A percentile compares a stretch with the other conserved stretches of the same genome.
Conservation (phyloP, 1,284 basidiomycete species). For the Malassezia japonica region DNA sequence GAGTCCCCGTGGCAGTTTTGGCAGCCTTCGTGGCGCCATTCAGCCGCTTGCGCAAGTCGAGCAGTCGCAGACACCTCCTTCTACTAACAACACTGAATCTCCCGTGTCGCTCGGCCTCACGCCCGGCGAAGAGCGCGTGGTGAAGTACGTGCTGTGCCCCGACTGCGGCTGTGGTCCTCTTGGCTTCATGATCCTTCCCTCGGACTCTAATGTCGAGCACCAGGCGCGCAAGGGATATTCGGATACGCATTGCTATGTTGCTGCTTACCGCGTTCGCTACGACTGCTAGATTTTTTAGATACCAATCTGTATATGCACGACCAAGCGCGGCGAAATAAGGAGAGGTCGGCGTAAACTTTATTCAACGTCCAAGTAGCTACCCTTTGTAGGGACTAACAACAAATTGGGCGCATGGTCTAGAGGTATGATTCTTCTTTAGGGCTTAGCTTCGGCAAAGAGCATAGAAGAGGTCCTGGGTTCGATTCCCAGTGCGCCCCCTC, state of each 20-base stretch:
- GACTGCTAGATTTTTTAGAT: constrained; percentile 17
- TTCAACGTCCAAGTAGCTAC: too few relatives aligned
- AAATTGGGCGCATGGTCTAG: constrained; percentile 22
- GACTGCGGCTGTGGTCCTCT: constrained; percentile 46
- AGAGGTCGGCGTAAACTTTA: too few relatives aligned
- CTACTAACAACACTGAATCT: too few relatives aligned
- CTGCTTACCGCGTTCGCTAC: constrained; percentile 36
- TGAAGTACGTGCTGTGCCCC: constrained; percentile 45
- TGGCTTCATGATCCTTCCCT: constrained; percentile 35
- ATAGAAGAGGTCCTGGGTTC: constrained; percentile 27
- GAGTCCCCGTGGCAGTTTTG: not conserved
- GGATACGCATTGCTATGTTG: constrained; percentile 29
- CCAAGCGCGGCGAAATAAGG: too few relatives aligned
- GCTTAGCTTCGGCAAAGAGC: not conserved
- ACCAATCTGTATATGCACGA: too few relatives aligned
- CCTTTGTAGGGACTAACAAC: too few relatives aligned
- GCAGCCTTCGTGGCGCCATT: not conserved
- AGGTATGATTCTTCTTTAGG: constrained; percentile 27
- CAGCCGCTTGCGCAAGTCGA: not conserved
- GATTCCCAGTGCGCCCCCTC: constrained; percentile 22
- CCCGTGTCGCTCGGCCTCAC: constrained; percentile 15
- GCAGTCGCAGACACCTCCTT: too few relatives aligned
- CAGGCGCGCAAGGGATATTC: constrained; percentile 13
- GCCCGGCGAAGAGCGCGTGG: constrained; percentile 28
- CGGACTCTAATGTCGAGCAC: constrained; percentile 1